phyloP scores from a whole-genome alignment of 768 basidiomycete species.

The Rhizopogon vesiculosus region DNA sequence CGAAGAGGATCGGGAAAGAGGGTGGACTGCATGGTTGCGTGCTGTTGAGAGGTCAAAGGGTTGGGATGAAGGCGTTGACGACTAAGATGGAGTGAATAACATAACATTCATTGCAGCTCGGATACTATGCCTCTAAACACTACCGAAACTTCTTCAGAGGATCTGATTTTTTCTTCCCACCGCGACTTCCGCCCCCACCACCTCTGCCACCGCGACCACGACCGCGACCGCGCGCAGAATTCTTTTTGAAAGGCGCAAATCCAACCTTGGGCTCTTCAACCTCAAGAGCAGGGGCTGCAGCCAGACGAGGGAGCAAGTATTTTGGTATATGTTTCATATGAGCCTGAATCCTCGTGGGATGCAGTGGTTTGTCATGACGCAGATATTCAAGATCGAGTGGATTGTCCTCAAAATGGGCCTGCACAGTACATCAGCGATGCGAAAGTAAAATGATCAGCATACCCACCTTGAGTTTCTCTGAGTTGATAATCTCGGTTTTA shows the following conservation, averaged over 20 bases:
- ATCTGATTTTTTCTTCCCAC: constrained; percentile 77
- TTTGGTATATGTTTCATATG: constrained; percentile 97
- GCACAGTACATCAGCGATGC: constrained; percentile 6
- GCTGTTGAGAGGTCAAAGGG: constrained; percentile 80
- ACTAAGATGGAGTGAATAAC: constrained; percentile 8
- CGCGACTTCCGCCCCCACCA: constrained; percentile 31
- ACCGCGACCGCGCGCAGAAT: constrained; percentile 40
- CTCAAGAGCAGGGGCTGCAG: constrained; percentile 38
- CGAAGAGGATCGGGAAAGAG: constrained; percentile 52
- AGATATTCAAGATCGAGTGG: constrained; percentile 89
- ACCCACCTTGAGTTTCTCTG: constrained; percentile 90
- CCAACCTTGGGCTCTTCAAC: constrained; percentile 35
- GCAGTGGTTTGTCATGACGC: constrained; percentile 91
- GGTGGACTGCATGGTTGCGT: constrained; percentile 81
- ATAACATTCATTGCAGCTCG: background rate
- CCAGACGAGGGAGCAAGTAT: constrained; percentile 84
- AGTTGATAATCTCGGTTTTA: constrained; percentile 90
- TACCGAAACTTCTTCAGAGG: constrained; percentile 74
- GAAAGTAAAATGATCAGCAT: background rate
- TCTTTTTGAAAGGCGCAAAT: constrained; percentile 75
- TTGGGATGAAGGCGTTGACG: constrained; percentile 64
- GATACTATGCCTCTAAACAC: background rate
- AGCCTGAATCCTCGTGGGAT: constrained; percentile 83
- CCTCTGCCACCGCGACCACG: constrained; percentile 46
- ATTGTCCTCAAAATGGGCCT: constrained; percentile 99